phyloP scores from a whole-genome alignment of 176 grass and related monocot species.

The Lolium perenne region DNA sequence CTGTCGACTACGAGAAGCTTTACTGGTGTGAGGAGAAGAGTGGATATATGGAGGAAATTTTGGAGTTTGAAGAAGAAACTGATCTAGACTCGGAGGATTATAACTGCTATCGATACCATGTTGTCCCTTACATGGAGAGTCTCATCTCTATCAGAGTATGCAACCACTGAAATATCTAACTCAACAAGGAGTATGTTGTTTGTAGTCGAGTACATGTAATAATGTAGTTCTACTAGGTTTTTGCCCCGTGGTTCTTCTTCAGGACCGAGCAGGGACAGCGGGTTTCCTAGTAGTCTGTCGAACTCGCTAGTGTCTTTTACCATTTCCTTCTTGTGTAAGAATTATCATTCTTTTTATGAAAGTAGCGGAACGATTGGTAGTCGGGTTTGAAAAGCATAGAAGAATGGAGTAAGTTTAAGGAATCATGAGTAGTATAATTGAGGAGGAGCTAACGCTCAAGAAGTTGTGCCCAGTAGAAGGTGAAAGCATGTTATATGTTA shows the following conservation, averaged over 20 bases:
- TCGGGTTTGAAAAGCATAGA: not conserved
- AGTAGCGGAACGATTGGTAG: not conserved
- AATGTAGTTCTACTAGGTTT: not conserved
- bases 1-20: not conserved
- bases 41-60: not conserved
- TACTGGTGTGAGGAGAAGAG: not conserved
- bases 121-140: conserved; percentile 30
- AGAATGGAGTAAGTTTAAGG: not conserved
- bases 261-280: not conserved
- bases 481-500: too few relatives aligned
- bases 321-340: not conserved
- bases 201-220: not conserved
- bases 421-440: not conserved
- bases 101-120: not conserved
- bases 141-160: not conserved
- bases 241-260: conserved; percentile 3
- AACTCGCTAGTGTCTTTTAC: not conserved
- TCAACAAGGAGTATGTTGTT: not conserved
- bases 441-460: not conserved
- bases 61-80: conserved; percentile 13
- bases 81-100: not conserved
- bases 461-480: not conserved
- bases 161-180: not conserved
- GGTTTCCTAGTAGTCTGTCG: not conserved
- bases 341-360: too few relatives aligned